Evolutionary conservation across 2,329 filamentous ascomycete species (phyloP), one percentile per base, ranked within the genome.

Genomic region (Aureobasidium sp.): DNA sequence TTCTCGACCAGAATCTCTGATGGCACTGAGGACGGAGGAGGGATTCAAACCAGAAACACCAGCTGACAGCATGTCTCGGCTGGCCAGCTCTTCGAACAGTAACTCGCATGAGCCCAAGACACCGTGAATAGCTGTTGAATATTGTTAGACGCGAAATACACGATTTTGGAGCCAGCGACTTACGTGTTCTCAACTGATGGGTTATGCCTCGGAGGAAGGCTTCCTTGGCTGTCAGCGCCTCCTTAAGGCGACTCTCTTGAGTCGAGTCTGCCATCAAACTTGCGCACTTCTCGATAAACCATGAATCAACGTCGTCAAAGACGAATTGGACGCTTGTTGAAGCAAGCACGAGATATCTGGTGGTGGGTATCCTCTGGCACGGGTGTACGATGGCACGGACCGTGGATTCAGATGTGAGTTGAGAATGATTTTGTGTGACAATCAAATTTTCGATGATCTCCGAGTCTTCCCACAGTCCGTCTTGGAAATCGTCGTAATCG

Each of bases 261-360:
- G 74, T 74, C 22, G 70, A 70, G 3, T 75, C 71, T 4, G 72
- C 73, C 7, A 79, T 65, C 1, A 78, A 68, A 5, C 66, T 65
- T 0, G 77, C 74, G 52, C 76, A 79, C 4, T 70, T 70, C 5
- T 77, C 70, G 0, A 79, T 69, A 48, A 80, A 80, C 74, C 77
- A 79, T 0, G 75, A 67, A 60, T 80, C 78, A 1, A 79, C 67
- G 45, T 80, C 78, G 49, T 80, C 78, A 53, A 79, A 79, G 4
- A 80, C 74, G 0, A 70, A 65, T 34, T 75, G 74, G 11, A 79
- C 72, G 1, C 80, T 73, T 1, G 70, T 75, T 0, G 74, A 76
- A 1, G 72, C 72, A 2, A 80, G 72, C 0, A 77, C 69, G 0
- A 80, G 68, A 0, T 73, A 70, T 0, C 72, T 76, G 0, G 70